Evolutionary conservation across 108 stramenopile species (phyloP), one percentile per base, ranked within the genome.

Genomic region (Skeletonema tropicum): DNA sequence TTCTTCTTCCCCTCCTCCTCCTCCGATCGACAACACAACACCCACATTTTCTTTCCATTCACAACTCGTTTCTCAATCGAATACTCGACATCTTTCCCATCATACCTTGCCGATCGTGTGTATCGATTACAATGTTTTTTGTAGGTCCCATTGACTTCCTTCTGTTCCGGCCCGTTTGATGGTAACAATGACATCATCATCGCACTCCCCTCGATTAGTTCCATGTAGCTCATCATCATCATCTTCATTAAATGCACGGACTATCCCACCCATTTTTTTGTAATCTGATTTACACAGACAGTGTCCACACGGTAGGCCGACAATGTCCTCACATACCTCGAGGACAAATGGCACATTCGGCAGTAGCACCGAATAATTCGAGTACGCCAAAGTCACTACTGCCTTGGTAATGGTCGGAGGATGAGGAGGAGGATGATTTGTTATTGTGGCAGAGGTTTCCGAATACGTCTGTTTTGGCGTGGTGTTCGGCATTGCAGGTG

Each of bases 391-490:
- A 78, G 33, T 78, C 77, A 6, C 8, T 9, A 6, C 8, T 9
- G 1, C 52, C 52, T 6, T 55, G 21, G n/a, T n/a, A n/a, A n/a
- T n/a, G n/a, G 23, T 55, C 52, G 52, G 52, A 55, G 23, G 17
- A 9, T 17, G 3, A 3, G 15, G 48, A n/a, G n/a, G 48, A 49
- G 17, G 17, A 6, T 49, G 26, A 29, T 29, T 29, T 29, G 26
- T 1, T n/a, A 32, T 64, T 45, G 23, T 60, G 26, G 36, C 42
- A 29, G 3, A 39, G 63, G 48, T 78, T 71, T 6, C 77, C 77
- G 42, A 78, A 78, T 21, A 78, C 77, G 64, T 78, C 77, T 29
- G 77, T 78, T 26, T 57, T 71, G 29, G 70, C 70, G 30, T 66
- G 77, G 31, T 78, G 77, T 12, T 39, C 49, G 12, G 23, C 25